phyloP scores from a whole-genome alignment of 495 filamentous ascomycete genomes.

The Xylaria cubensis region DNA sequence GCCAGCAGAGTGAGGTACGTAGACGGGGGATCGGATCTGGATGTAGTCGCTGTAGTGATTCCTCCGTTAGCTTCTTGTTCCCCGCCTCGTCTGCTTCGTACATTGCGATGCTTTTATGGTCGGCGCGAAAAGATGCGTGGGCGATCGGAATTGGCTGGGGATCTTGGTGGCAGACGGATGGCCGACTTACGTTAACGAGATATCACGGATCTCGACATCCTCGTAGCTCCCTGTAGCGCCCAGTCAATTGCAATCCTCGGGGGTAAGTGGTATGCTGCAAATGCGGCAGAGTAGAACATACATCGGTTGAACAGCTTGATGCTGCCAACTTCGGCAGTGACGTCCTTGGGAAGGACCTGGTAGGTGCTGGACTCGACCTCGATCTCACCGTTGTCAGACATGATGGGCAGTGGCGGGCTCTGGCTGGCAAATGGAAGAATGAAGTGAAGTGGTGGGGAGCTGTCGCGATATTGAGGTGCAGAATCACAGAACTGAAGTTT shows the following conservation, averaged over 20 bases:
- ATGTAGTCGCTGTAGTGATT: slow-evolving; percentile 87
- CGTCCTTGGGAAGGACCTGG: slow-evolving; percentile 93
- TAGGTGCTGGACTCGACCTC: slow-evolving; percentile 82
- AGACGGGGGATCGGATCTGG: slow-evolving; percentile 97
- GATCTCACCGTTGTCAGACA: slow-evolving; percentile 96
- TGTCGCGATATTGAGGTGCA: slow-evolving; percentile 42
- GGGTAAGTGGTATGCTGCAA: background rate
- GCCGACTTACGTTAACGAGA: slow-evolving; percentile 93
- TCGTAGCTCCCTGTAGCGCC: slow-evolving; percentile 76
- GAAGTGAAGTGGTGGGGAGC: slow-evolving; percentile 44
- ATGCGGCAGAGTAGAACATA: slow-evolving; percentile 39
- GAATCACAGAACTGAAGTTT: slow-evolving; percentile 35
- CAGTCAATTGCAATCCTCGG: slow-evolving; percentile 37
- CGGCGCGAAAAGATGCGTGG: slow-evolving; percentile 19
- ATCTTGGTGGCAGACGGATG: slow-evolving; percentile 25
- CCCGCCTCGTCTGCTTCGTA: slow-evolving; percentile 6
- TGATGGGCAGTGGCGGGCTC: slow-evolving; percentile 56
- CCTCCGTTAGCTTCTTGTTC: slow-evolving; percentile 54
- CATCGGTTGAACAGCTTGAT: slow-evolving; percentile 89
- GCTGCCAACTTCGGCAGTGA: slow-evolving; percentile 85
- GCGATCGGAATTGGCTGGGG: slow-evolving; percentile 17
- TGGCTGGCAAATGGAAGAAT: slow-evolving; percentile 32
- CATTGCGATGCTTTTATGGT: slow-evolving; percentile 23
- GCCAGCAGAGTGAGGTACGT: slow-evolving; percentile 97
- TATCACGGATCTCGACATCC: slow-evolving; percentile 99